Conservation (phyloP, 2,329 filamentous ascomycete genomes). For the Dothideomycetes sp. region DNA sequence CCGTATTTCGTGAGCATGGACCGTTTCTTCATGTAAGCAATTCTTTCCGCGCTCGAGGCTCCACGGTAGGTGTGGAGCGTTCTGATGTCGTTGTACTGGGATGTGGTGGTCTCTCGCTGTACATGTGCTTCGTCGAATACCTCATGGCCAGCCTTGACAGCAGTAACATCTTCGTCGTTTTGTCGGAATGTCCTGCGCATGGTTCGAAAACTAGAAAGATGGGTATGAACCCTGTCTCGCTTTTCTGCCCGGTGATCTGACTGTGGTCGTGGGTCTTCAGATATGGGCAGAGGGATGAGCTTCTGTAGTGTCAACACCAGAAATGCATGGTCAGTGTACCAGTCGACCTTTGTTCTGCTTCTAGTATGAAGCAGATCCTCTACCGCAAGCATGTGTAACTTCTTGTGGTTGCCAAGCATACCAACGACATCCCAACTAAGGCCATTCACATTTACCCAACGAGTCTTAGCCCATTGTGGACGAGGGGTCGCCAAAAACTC, state of each 20-base stretch:
- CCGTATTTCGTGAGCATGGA: slow-evolving; percentile 57
- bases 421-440: slow-evolving; percentile 86
- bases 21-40: slow-evolving; percentile 71
- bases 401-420: slow-evolving; percentile 62
- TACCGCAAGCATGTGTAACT: slow-evolving; percentile 69
- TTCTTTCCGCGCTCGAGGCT: slow-evolving; percentile 58
- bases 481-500: slow-evolving; percentile 56
- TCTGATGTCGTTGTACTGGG: slow-evolving; percentile 18
- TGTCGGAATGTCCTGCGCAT: slow-evolving; percentile 4
- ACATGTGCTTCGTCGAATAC: neutral
- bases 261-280: slow-evolving; percentile 47
- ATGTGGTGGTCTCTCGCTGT: too few relatives aligned
- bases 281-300: neutral
- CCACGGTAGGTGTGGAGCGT: slow-evolving; percentile 76
- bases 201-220: neutral
- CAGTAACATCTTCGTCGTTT: slow-evolving; percentile 11
- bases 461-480: slow-evolving; percentile 62
- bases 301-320: slow-evolving; percentile 43
- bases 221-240: neutral
- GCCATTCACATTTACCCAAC: slow-evolving; percentile 93
- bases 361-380: slow-evolving; percentile 78
- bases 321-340: slow-evolving; percentile 61
- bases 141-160: slow-evolving; percentile 11
- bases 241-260: neutral
- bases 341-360: slow-evolving; percentile 82